These are phyloP conservation scores for Phaeosphaeriaceae sp. DNA, from an alignment of 2,329 filamentous ascomycete species.

Conservation along the genomic window DNA sequence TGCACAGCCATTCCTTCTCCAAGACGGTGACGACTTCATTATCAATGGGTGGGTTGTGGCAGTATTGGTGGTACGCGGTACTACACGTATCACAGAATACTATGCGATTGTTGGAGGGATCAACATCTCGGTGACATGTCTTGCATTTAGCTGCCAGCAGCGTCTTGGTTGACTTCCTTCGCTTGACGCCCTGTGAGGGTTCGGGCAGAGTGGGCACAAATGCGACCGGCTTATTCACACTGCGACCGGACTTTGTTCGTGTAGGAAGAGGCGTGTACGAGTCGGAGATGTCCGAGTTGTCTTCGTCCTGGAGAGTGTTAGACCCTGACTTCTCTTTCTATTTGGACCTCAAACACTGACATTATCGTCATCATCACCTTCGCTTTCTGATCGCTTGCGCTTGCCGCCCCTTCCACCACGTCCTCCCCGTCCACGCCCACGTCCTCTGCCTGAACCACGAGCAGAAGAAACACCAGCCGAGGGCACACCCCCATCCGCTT, in stretches of 20 bases:
- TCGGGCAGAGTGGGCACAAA: constrained; percentile 64
- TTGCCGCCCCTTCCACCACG: constrained; percentile 48
- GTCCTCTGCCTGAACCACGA: constrained; percentile 47
- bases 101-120: constrained; percentile 76
- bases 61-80: constrained; percentile 79
- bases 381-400: constrained; percentile 48
- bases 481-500: constrained; percentile 36
- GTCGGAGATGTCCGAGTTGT: constrained; percentile 50
- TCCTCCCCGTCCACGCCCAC: constrained; percentile 43
- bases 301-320: constrained; percentile 34
- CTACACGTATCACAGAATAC: constrained; percentile 88
- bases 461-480: constrained; percentile 30
- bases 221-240: constrained; percentile 69
- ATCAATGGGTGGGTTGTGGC: constrained; percentile 77
- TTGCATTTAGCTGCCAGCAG: constrained; percentile 67
- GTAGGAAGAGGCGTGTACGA: constrained; percentile 64
- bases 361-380: constrained; percentile 42
- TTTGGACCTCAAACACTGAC: constrained; percentile 29
- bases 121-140: constrained; percentile 73
- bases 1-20: constrained; percentile 75
- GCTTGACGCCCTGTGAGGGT: constrained; percentile 57
- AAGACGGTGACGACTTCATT: constrained; percentile 70
- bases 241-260: constrained; percentile 77
- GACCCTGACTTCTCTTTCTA: constrained; percentile 7
- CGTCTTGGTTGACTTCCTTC: constrained; percentile 64